These are phyloP conservation scores for Zhuliangozyma parablackwelliae DNA, from an alignment of 1,139 yeast genomes.

Conservation along the genomic window DNA sequence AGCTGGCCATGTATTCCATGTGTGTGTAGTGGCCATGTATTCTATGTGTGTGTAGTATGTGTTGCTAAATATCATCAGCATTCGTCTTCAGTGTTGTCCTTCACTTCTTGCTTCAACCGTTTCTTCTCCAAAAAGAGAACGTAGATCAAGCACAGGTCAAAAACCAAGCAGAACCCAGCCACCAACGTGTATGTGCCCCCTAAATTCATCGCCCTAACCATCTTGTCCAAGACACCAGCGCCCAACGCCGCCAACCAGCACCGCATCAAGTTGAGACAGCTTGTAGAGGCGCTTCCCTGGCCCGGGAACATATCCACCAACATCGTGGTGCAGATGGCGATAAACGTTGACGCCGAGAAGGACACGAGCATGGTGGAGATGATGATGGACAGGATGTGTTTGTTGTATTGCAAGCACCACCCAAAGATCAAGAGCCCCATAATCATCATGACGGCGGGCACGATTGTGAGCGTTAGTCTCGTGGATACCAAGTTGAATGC, in stretches of 20 bases:
- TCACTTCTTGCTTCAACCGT: neutral
- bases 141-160: constrained; percentile 16
- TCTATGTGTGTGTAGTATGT: neutral
- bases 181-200: constrained; percentile 38
- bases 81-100: neutral
- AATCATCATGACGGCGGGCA: constrained; percentile 20
- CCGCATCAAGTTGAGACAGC: constrained; percentile 33
- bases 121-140: constrained; percentile 9
- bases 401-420: constrained; percentile 32
- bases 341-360: constrained; percentile 22
- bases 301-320: constrained; percentile 35
- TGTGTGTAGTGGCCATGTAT: neutral
- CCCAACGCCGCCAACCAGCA: constrained; percentile 34
- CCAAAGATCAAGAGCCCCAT: constrained; percentile 35
- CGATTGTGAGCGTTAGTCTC: constrained; percentile 23
- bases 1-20: too few species aligned
- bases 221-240: constrained; percentile 28
- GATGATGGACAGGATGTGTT: constrained; percentile 25
- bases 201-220: constrained; percentile 23
- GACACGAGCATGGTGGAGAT: constrained; percentile 29
- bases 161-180: constrained; percentile 23
- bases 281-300: constrained; percentile 32
- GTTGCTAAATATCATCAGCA: neutral
- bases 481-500: constrained; percentile 24
- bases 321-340: constrained; percentile 30